Evolutionary conservation across 106 monocot species (phyloP).

Genomic region (Apostasia ramifera): DNA sequence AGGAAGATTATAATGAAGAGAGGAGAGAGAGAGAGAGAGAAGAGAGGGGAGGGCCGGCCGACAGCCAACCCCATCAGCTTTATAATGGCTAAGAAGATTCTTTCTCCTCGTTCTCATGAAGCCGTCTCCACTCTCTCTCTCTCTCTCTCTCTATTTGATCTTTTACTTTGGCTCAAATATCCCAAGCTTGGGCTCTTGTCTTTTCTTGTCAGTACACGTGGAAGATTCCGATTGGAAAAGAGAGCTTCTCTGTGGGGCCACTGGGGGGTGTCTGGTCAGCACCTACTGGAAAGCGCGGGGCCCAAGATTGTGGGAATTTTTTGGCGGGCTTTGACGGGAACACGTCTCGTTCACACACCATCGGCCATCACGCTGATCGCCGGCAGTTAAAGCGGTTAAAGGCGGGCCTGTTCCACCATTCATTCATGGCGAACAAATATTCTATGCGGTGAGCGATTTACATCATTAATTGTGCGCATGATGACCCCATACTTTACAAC

Average conservation of each 20-base stretch:
- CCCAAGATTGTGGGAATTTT: slow-evolving; percentile 6
- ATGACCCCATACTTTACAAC: too few species aligned
- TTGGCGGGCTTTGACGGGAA: slow-evolving; percentile 9
- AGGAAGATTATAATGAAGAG: background rate
- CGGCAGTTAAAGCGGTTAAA: too few species aligned
- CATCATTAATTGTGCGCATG: too few species aligned
- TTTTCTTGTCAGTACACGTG: slow-evolving; percentile 11
- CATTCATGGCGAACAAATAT: background rate
- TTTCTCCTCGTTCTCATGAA: slow-evolving; percentile 7
- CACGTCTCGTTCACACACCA: background rate
- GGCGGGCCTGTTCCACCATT: too few species aligned
- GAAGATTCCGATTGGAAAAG: background rate
- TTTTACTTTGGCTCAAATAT: slow-evolving; percentile 15
- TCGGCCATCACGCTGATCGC: too few species aligned
- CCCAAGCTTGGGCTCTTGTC: slow-evolving; percentile 11
- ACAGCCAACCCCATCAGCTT: slow-evolving; percentile 5
- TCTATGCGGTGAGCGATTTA: too few species aligned
- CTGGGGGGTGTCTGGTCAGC: background rate
- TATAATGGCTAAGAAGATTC: slow-evolving; percentile 5
- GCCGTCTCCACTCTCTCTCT: background rate
- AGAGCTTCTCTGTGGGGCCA: background rate
- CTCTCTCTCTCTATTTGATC: background rate
- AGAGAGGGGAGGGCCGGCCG: background rate
- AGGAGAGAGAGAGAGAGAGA: background rate
- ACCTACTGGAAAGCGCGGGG: slow-evolving; percentile 6